Evolutionary conservation across 140 eudicot species (phyloP).

Genomic region (Ambrosia hybrid): DNA sequence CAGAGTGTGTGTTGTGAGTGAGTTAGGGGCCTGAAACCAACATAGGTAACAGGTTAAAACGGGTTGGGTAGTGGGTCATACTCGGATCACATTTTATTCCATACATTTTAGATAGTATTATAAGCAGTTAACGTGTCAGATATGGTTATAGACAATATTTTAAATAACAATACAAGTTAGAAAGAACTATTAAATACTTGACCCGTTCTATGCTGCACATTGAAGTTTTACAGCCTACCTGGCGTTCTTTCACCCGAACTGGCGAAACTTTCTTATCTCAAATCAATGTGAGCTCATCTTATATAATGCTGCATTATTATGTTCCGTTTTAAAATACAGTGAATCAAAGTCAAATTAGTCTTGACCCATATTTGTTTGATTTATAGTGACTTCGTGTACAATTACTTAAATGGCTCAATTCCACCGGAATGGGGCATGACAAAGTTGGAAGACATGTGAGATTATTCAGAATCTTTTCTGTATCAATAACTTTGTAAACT

Average conservation of each 20-base stretch:
- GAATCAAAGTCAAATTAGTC: background rate
- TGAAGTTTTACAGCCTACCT: slow-evolving; percentile 63
- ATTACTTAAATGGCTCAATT: slow-evolving; percentile 65
- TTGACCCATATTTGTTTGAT: background rate
- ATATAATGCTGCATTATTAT: background rate
- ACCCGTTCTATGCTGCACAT: slow-evolving; percentile 41
- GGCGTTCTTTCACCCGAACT: slow-evolving; percentile 72
- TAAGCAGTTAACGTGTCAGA: too few relatives aligned
- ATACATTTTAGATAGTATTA: too few relatives aligned
- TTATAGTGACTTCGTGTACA: slow-evolving; percentile 77
- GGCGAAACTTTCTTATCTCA: slow-evolving; percentile 63
- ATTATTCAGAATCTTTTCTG: background rate
- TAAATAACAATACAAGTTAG: too few relatives aligned
- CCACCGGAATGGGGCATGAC: slow-evolving; percentile 72
- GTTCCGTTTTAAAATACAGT: background rate
- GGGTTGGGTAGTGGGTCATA: background rate
- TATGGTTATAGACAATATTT: too few relatives aligned
- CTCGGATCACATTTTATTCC: background rate
- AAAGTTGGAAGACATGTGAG: slow-evolving; percentile 53
- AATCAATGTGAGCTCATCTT: slow-evolving; percentile 45
- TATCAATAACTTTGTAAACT: slow-evolving; percentile 1
- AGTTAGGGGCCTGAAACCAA: too few relatives aligned
- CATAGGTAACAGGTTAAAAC: background rate
- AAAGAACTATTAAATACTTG: too few relatives aligned
- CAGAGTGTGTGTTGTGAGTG: too few relatives aligned